Evolutionary conservation across 2,329 filamentous ascomycete genomes (phyloP).

Genomic region (Helicocarpus griseus): DNA sequence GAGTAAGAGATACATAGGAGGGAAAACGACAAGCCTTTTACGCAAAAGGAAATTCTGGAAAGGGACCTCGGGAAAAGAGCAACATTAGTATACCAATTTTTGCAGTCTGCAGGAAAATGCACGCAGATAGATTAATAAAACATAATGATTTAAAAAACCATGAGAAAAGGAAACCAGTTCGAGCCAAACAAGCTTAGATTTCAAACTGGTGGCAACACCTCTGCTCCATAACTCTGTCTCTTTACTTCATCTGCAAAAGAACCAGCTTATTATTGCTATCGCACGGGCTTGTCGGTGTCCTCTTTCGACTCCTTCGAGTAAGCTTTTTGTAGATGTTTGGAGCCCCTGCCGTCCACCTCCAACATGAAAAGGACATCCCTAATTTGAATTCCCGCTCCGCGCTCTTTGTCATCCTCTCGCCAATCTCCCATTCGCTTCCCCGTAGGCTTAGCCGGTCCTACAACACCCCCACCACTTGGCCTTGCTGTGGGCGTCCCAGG

Average conservation of each 20-base stretch:
- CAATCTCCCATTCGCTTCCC: conserved; percentile 61
- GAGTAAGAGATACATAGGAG: not conserved
- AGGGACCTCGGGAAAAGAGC: not conserved
- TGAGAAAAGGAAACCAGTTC: not conserved
- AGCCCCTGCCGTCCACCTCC: conserved; percentile 59
- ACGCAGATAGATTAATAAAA: not conserved
- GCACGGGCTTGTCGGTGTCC: conserved; percentile 15
- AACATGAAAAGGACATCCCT: conserved; percentile 72
- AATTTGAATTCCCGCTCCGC: conserved; percentile 70
- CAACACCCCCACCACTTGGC: conserved; percentile 18
- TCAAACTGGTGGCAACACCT: not conserved
- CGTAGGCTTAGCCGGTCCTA: conserved; percentile 18
- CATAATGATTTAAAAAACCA: not conserved
- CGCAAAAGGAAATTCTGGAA: not conserved
- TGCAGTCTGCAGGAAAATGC: not conserved
- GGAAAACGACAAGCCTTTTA: not conserved
- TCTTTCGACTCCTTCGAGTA: conserved; percentile 35
- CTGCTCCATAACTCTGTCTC: not conserved
- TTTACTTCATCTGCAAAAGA: not conserved
- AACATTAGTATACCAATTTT: not conserved
- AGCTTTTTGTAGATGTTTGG: conserved; percentile 34
- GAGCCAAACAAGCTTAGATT: not conserved
- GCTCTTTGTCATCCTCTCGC: conserved; percentile 62
- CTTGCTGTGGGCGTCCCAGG: conserved; percentile 12
- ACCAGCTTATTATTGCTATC: not conserved